phyloP scores from a whole-genome alignment of 768 basidiomycete species.

The Pisolithus microcarpus region DNA sequence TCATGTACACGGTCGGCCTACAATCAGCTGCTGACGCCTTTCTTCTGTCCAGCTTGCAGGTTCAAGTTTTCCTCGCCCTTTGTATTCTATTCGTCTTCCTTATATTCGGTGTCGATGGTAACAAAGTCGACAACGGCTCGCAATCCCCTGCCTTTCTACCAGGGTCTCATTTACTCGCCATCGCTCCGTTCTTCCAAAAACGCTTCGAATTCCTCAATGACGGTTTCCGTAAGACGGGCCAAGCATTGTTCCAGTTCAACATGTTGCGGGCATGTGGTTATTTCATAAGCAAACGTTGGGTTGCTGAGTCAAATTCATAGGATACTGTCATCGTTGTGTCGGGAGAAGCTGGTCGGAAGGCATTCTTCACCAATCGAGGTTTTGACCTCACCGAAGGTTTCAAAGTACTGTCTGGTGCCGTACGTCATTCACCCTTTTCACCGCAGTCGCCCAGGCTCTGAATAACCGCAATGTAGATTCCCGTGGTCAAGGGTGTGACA shows the following conservation, averaged over 20 bases:
- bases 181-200: conserved; percentile 59
- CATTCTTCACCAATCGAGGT: conserved; percentile 63
- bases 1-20: conserved; percentile 39
- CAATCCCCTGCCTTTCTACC: conserved; percentile 49
- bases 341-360: conserved; percentile 59
- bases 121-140: conserved; percentile 39
- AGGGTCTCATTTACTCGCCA: conserved; percentile 49
- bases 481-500: conserved; percentile 69
- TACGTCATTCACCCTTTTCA: conserved; percentile 30
- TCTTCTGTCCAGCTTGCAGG: conserved; percentile 27
- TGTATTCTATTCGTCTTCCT: conserved; percentile 34
- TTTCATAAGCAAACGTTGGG: conserved; percentile 10
- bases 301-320: conserved; percentile 31
- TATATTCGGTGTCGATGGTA: conserved; percentile 28
- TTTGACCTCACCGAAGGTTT: conserved; percentile 77
- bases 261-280: conserved; percentile 50
- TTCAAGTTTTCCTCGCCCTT: conserved; percentile 28
- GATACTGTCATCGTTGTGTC: conserved; percentile 71
- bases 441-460: conserved; percentile 10
- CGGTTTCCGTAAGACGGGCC: conserved; percentile 62
- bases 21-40: conserved; percentile 32
- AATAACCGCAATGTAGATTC: conserved; percentile 43
- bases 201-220: conserved; percentile 69
- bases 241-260: conserved; percentile 62
- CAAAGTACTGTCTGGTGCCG: conserved; percentile 71